phyloP scores from a whole-genome alignment of 192 early-diverging fungal species.

The Podila horticola region DNA sequence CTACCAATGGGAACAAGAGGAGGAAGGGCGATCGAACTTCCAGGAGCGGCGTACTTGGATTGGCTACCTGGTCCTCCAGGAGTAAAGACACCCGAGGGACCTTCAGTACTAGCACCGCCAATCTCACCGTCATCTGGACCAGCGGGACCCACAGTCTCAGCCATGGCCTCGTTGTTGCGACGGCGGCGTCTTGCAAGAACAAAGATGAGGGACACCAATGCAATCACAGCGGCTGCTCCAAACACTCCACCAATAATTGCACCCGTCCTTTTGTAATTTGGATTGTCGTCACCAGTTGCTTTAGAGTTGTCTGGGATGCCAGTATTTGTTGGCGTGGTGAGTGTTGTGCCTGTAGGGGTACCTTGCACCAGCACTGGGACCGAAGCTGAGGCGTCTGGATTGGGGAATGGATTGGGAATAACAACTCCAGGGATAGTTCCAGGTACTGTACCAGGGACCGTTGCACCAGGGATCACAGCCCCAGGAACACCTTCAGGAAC shows the following conservation, averaged over 20 bases:
- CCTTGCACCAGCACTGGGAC: slow-evolving; percentile 18
- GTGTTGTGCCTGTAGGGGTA: not conserved
- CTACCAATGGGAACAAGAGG: not conserved
- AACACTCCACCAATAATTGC: slow-evolving; percentile 18
- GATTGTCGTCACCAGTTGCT: not conserved
- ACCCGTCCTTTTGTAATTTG: not conserved
- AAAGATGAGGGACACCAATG: slow-evolving; percentile 22
- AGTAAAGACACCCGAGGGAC: not conserved
- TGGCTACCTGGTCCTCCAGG: not conserved
- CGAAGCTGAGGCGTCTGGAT: slow-evolving; percentile 16
- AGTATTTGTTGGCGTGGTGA: not conserved
- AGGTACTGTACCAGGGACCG: slow-evolving; percentile 2
- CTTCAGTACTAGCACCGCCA: slow-evolving; percentile 7
- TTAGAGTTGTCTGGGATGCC: slow-evolving; percentile 10
- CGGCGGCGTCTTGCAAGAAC: slow-evolving; percentile 23
- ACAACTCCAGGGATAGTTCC: not conserved
- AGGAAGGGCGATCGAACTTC: slow-evolving; percentile 4
- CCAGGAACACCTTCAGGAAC: slow-evolving; percentile 14
- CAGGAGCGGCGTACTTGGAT: slow-evolving; percentile 12
- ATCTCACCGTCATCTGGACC: not conserved
- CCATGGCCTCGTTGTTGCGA: not conserved
- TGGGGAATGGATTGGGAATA: slow-evolving; percentile 15
- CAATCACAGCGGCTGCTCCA: slow-evolving; percentile 12
- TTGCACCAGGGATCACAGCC: not conserved
- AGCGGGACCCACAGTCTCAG: not conserved